phyloP scores from a whole-genome alignment of 169 alveolate species.

The Cryptosporidium muris region DNA sequence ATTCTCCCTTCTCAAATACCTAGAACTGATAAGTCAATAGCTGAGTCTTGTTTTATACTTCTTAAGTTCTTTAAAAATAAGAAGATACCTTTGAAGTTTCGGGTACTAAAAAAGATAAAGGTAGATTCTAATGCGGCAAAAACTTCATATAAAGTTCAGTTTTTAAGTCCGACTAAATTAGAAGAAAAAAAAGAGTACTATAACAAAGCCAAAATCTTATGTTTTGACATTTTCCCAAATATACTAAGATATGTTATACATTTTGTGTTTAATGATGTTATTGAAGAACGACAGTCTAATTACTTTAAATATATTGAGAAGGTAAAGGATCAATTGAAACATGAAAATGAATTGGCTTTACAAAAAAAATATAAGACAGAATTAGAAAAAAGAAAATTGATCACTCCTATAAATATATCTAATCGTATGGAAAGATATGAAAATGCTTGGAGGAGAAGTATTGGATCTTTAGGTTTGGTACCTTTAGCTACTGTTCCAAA shows the following conservation, averaged over 20 bases:
- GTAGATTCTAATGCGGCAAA: not conserved
- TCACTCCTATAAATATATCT: conserved; percentile 37
- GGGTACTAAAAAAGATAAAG: not conserved
- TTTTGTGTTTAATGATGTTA: conserved; percentile 2
- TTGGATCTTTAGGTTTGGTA: conserved; percentile 40
- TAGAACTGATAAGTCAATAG: conserved; percentile 13
- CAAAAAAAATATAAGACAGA: conserved; percentile 10
- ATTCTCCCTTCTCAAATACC: conserved; percentile 53
- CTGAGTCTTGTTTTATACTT: conserved; percentile 37
- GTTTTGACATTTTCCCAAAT: conserved; percentile 28
- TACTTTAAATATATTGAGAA: conserved; percentile 13
- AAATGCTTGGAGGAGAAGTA: conserved; percentile 69
- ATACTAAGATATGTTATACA: conserved; percentile 14
- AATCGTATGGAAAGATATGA: conserved; percentile 37
- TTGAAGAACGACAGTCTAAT: conserved; percentile 24
- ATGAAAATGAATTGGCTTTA: conserved; percentile 17
- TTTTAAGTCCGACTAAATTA: conserved; percentile 5
- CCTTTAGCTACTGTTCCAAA: conserved; percentile 21
- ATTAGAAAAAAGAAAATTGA: conserved; percentile 11
- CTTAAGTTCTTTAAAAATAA: conserved; percentile 44
- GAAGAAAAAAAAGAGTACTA: conserved; percentile 1
- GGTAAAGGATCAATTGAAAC: conserved; percentile 14
- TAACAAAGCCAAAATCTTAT: conserved; percentile 20
- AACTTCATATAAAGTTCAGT: not conserved
- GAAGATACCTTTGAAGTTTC: conserved; percentile 32